A percentile compares a stretch with the other conserved stretches of the same genome.
Conservation (phyloP, 495 filamentous ascomycete species). For the Bryoglossum gracile region DNA sequence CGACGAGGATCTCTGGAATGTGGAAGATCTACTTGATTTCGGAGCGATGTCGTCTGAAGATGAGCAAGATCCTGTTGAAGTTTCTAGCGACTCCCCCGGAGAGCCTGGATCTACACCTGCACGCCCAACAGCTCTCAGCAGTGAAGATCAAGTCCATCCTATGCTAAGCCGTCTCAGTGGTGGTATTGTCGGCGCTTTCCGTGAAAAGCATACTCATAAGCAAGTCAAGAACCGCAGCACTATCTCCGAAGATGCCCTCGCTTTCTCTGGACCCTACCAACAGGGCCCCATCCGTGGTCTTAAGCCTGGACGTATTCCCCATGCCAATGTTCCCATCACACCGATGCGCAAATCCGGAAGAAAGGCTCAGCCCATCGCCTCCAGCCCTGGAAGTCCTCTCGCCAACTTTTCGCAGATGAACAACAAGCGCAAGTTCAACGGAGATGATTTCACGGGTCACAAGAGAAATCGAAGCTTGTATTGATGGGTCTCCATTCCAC, state of each 20-base stretch:
- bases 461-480: conserved; percentile 45
- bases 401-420: conserved; percentile 26
- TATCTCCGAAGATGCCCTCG: conserved; percentile 41
- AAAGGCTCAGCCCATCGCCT: conserved; percentile 23
- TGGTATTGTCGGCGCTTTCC: conserved; percentile 69
- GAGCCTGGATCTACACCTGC: conserved; percentile 34
- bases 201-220: conserved; percentile 67
- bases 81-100: conserved; percentile 30
- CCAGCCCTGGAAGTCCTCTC: conserved; percentile 32
- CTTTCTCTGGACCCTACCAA: conserved; percentile 44
- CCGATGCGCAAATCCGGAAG: conserved; percentile 42
- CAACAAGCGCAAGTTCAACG: conserved; percentile 44
- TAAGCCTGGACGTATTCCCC: conserved; percentile 46
- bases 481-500: conserved; percentile 23
- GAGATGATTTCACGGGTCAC: conserved; percentile 31
- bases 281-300: conserved; percentile 45
- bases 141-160: conserved; percentile 41
- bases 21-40: conserved; percentile 69
- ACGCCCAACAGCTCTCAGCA: conserved; percentile 44
- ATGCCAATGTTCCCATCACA: conserved; percentile 48
- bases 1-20: conserved; percentile 54
- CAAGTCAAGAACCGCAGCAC: conserved; percentile 56
- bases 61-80: conserved; percentile 28
- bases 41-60: conserved; percentile 49
- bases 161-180: conserved; percentile 61